These are phyloP conservation scores for Trametes meyenii DNA, from an alignment of 768 basidiomycete species.

Conservation along the genomic window DNA sequence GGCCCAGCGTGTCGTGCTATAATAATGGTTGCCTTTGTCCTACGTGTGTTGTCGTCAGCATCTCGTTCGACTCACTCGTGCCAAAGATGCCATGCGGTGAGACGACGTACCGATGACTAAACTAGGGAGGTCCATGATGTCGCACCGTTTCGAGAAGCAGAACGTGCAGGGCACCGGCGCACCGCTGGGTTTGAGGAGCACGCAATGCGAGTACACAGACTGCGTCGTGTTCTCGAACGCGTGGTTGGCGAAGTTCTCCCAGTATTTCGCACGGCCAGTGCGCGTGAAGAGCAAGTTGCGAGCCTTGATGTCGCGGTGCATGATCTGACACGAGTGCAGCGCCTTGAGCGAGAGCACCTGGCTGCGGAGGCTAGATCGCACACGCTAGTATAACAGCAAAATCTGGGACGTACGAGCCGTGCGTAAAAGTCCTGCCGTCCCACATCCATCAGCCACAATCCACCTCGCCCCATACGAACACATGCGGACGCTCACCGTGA, in stretches of 20 bases:
- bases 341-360: too few species aligned
- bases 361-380: too few species aligned
- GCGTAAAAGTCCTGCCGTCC: too few species aligned
- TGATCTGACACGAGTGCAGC: too few species aligned
- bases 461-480: too few species aligned
- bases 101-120: slow-evolving; percentile 74
- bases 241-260: slow-evolving; percentile 95
- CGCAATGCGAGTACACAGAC: slow-evolving; percentile 92
- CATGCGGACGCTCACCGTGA: too few species aligned
- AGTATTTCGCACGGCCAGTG: too few species aligned
- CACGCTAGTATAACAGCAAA: too few species aligned
- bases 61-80: neutral
- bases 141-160: slow-evolving; percentile 93
- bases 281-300: too few species aligned
- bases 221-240: slow-evolving; percentile 98
- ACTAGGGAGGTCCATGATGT: slow-evolving; percentile 88
- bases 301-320: too few species aligned
- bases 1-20: slow-evolving; percentile 38
- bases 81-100: neutral
- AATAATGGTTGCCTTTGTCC: slow-evolving; percentile 89
- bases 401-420: too few species aligned
- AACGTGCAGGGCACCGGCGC: slow-evolving; percentile 89
- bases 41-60: slow-evolving; percentile 31
- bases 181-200: slow-evolving; percentile 82
- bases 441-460: too few species aligned